A percentile compares a stretch with the other conserved stretches of the same genome.
Conservation (phyloP, 2,329 filamentous ascomycete genomes). For the Coleophoma eucalyptorum region DNA sequence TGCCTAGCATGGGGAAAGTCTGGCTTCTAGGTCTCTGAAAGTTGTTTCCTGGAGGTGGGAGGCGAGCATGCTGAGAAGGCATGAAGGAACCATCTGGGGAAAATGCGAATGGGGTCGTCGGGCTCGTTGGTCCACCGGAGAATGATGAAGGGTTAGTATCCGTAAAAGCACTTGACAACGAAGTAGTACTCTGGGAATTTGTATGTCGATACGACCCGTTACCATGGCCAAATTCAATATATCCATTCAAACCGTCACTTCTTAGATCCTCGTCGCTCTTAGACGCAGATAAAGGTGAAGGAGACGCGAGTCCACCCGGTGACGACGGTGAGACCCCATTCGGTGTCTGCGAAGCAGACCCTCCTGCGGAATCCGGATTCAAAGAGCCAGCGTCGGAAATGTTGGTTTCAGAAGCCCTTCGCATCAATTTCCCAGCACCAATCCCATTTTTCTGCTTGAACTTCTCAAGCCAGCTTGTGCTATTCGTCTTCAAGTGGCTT, state of each 20-base stretch:
- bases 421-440: constrained; percentile 37
- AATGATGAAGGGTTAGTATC: constrained; percentile 64
- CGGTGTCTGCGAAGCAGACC: constrained; percentile 59
- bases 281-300: constrained; percentile 66
- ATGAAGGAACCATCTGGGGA: constrained; percentile 73
- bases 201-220: constrained; percentile 51
- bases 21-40: constrained; percentile 80
- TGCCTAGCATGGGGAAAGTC: constrained; percentile 73
- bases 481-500: constrained; percentile 66
- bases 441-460: constrained; percentile 76
- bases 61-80: constrained; percentile 44
- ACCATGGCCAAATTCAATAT: constrained; percentile 55
- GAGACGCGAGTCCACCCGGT: constrained; percentile 60
- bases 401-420: constrained; percentile 63
- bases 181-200: constrained; percentile 64
- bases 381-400: constrained; percentile 64
- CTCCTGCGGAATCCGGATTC: constrained; percentile 46
- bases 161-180: constrained; percentile 63
- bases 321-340: constrained; percentile 70
- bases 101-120: constrained; percentile 70
- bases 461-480: constrained; percentile 81
- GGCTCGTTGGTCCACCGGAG: constrained; percentile 68
- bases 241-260: constrained; percentile 50
- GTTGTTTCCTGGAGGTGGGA: constrained; percentile 34
- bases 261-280: constrained; percentile 64